Base-by-base conservation (phyloP, 495 filamentous ascomycete genomes). In the Friedmanniomyces endolithicus region DNA sequence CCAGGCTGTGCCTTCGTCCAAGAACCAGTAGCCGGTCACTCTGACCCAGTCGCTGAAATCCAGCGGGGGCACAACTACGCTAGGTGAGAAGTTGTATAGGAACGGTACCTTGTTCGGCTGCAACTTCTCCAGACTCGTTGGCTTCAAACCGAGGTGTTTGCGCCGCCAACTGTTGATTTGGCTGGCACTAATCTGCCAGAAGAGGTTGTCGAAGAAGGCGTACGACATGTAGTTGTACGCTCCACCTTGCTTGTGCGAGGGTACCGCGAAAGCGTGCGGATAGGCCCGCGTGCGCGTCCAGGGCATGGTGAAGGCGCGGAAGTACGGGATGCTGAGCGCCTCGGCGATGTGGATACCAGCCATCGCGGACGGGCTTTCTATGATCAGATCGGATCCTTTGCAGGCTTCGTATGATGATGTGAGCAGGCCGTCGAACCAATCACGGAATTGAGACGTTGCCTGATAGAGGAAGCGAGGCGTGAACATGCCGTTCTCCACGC, bases 301-400 rank as follows among this genome's bases (percentile, higher is more conserved):
- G 14, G 92, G 94, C 92, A 98, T 98, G 17, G 90, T 92, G 68
- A 98, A 98, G 0, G 89, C 94, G 56, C 92, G 81, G 75, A 97
- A 97, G 65, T 98, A 98, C 6, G 92, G 92, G 48, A 98, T 94
- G 31, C 78, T 75, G 6, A 98, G 76, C 7, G 89, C 89, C 70
- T 98, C 94, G n/a, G 92, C 92, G 57, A 98, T 96, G 67, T 98
- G 92, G 41, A 98, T 95, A 27, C 92, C 92, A 11, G 83, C 89
- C 92, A 98, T 98, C 41, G 94, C 89, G 59, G 84, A 89, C n/a
- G 92, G 92, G 41, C 86, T 90, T 60, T 98, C 92, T 48, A 98
- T 94, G 16, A 98, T 74, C 34, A 98, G 72, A 65, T 98, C 90
- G 48, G 84, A 86, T 45, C 81, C 84, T 68, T 96, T 82, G 61